Conservation (phyloP, 2,329 filamentous ascomycete genomes). For the Diaporthe ampelina region DNA sequence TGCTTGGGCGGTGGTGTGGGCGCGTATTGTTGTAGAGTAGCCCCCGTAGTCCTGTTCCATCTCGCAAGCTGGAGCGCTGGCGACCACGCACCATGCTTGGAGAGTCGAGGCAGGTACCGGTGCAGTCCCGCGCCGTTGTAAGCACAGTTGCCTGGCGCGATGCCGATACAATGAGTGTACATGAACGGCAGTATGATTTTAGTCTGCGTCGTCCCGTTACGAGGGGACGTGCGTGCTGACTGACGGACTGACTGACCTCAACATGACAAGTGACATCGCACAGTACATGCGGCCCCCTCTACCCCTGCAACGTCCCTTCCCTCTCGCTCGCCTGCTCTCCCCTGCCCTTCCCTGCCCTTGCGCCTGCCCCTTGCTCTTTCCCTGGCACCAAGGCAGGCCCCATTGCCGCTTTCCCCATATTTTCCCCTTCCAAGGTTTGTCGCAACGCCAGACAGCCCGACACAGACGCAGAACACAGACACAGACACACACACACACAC, state of each 20-base stretch:
- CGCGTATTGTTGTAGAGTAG: no score
- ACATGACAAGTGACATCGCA: conserved; percentile 30
- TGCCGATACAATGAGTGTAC: neutral
- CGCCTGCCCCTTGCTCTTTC: conserved; percentile 23
- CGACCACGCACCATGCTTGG: neutral
- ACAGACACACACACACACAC: conserved; percentile 27
- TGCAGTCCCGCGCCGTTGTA: conserved; percentile 9
- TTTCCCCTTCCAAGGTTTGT: conserved; percentile 41
- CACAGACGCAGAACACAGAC: conserved; percentile 23
- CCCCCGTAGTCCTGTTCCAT: neutral
- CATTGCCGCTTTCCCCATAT: conserved; percentile 38
- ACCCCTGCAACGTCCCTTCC: conserved; percentile 36
- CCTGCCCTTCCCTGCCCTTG: conserved; percentile 19
- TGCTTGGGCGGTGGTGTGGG: neutral
- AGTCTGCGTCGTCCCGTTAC: neutral
- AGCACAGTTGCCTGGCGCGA: neutral
- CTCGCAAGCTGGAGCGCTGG: neutral
- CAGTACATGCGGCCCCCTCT: neutral
- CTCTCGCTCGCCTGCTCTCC: conserved; percentile 25
- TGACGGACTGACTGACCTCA: conserved; percentile 21
- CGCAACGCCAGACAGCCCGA: conserved; percentile 30
- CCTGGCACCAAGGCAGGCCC: conserved; percentile 24
- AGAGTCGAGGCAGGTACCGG: conserved; percentile 2
- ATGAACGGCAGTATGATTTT: neutral
- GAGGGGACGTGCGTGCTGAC: neutral